Evolutionary conservation across 805 yeast species (phyloP).

Genomic region (Starmerella sp.): DNA sequence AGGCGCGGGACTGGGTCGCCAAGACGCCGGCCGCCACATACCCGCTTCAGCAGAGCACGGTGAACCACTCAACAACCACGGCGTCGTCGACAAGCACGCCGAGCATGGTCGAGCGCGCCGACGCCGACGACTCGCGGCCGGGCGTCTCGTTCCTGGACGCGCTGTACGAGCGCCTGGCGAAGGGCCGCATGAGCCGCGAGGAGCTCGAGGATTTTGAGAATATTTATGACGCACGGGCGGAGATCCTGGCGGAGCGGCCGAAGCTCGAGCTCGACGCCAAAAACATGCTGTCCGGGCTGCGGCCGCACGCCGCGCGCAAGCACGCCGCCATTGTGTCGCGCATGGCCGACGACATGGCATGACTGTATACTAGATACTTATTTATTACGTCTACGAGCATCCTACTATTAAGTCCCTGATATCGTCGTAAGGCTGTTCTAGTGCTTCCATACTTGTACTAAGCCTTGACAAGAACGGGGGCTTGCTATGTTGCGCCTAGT

Average conservation of each 20-base stretch:
- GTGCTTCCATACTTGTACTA: too few relatives aligned
- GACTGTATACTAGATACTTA: background rate
- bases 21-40: background rate
- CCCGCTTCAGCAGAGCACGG: background rate
- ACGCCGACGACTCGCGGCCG: background rate
- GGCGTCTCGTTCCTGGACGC: background rate
- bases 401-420: too few relatives aligned
- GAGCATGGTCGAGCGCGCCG: background rate
- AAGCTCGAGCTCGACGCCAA: background rate
- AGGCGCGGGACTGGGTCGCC: background rate
- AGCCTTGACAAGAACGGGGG: too few relatives aligned
- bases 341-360: background rate
- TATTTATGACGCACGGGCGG: background rate
- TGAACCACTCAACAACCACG: background rate
- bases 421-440: too few relatives aligned
- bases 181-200: background rate
- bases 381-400: background rate
- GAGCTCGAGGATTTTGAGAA: background rate
- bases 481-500: too few relatives aligned
- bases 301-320: background rate
- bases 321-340: conserved; percentile 1
- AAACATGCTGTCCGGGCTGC: background rate
- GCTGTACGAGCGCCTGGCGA: background rate
- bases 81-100: conserved; percentile 1
- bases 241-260: conserved; percentile 1